Conservation (phyloP, 768 basidiomycete genomes). For the Gyrodon lividus region DNA sequence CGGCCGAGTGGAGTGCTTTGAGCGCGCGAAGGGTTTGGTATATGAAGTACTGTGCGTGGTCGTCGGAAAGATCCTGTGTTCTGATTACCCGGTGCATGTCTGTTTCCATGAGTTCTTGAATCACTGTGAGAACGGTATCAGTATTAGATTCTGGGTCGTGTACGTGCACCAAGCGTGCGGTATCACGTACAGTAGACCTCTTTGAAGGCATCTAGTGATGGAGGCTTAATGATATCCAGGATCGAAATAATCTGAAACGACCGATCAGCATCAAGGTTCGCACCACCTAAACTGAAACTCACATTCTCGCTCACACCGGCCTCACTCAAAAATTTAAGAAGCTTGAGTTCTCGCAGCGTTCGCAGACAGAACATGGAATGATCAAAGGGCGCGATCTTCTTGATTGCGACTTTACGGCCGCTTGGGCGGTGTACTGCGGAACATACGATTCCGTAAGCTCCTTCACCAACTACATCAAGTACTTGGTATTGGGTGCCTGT, state of each 20-base stretch:
- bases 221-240: constrained; percentile 83
- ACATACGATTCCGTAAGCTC: constrained; percentile 94
- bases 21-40: constrained; percentile 94
- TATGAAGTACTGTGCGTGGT: constrained; percentile 93
- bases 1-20: constrained; percentile 94
- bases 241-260: constrained; percentile 76
- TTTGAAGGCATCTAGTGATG: constrained; percentile 78
- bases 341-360: constrained; percentile 85
- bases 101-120: constrained; percentile 93
- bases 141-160: constrained; percentile 1
- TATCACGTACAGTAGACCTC: constrained; percentile 70
- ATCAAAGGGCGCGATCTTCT: constrained; percentile 94
- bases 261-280: neutral
- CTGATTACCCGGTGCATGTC: constrained; percentile 97
- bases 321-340: constrained; percentile 82
- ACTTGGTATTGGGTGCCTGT: constrained; percentile 79
- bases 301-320: constrained; percentile 90
- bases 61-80: constrained; percentile 92
- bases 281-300: constrained; percentile 11
- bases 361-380: constrained; percentile 93
- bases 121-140: constrained; percentile 47
- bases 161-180: neutral
- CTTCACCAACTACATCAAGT: constrained; percentile 84
- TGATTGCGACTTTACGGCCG: constrained; percentile 92
- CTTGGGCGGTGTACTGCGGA: constrained; percentile 87